phyloP scores from a whole-genome alignment of 2,329 filamentous ascomycete species.

The Neoascochyta sp. region DNA sequence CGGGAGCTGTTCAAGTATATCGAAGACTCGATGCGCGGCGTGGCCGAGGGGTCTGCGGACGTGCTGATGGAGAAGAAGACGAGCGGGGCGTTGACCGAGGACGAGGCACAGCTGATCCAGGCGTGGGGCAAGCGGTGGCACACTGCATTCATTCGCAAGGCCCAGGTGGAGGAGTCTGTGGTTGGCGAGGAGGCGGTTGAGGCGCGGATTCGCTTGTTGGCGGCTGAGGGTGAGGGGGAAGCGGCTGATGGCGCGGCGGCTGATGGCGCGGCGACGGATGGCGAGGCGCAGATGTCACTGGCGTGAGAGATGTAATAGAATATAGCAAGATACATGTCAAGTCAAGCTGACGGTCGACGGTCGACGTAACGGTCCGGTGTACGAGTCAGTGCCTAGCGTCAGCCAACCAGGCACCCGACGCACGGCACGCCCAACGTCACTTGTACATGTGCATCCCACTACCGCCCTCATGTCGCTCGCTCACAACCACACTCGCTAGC shows the following conservation, averaged over 20 bases:
- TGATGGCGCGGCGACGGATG: conserved; percentile 20
- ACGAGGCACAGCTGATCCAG: conserved; percentile 59
- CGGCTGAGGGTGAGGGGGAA: conserved; percentile 25
- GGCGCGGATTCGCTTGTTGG: conserved; percentile 41
- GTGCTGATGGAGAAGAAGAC: conserved; percentile 69
- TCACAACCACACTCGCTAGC: too few relatives aligned
- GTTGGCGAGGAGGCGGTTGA: conserved; percentile 55
- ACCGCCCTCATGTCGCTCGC: too few relatives aligned
- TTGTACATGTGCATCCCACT: too few relatives aligned
- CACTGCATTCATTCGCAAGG: conserved; percentile 75
- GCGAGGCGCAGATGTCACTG: conserved; percentile 20
- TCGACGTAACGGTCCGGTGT: too few relatives aligned
- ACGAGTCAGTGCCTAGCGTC: too few relatives aligned
- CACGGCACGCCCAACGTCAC: too few relatives aligned
- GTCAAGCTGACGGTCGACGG: too few relatives aligned
- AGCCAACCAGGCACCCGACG: too few relatives aligned
- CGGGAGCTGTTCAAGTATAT: conserved; percentile 75
- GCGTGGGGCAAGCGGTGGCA: conserved; percentile 85
- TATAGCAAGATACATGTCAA: too few relatives aligned
- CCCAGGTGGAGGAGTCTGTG: conserved; percentile 78
- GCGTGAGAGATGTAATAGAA: conserved; percentile 1
- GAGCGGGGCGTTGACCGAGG: conserved; percentile 38
- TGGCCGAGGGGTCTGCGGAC: conserved; percentile 71
- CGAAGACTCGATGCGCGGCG: conserved; percentile 70
- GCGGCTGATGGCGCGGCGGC: conserved; percentile 21